These are phyloP conservation scores for Triticum urartu DNA, from an alignment of 176 grass and related monocot genomes.

Conservation along the genomic window DNA sequence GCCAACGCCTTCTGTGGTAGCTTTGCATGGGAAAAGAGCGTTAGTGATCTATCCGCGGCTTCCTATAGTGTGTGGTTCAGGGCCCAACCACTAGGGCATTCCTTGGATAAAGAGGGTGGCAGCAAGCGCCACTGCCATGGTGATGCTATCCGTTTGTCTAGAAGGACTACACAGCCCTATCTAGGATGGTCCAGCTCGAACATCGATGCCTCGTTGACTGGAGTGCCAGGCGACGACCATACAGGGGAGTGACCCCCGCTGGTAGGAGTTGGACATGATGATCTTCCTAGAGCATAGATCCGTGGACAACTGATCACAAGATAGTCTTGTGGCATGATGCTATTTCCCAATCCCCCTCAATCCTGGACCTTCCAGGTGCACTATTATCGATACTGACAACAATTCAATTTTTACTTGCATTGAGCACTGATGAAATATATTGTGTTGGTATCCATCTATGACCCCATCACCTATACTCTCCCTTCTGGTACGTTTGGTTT, in stretches of 20 bases:
- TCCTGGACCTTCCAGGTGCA: background rate
- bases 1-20: too few species aligned
- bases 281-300: background rate
- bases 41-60: accelerated
- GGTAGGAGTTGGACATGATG: background rate
- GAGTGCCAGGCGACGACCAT: too few species aligned
- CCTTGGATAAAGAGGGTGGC: too few species aligned
- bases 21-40: too few species aligned
- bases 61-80: too few species aligned
- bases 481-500: background rate
- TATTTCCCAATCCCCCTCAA: background rate
- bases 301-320: background rate
- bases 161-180: accelerated
- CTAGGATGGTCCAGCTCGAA: too few species aligned
- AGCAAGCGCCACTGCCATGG: too few species aligned
- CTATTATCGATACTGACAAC: too few species aligned
- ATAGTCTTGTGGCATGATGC: background rate
- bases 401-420: background rate
- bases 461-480: background rate
- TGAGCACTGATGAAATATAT: background rate
- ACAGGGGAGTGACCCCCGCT: background rate
- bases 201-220: accelerated
- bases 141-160: too few species aligned
- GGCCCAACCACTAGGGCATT: accelerated
- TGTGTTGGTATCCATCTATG: background rate